Evolutionary conservation across 441 rosid genomes (phyloP), one percentile per base, ranked within the genome.

Genomic region (Melastoma candidum): DNA sequence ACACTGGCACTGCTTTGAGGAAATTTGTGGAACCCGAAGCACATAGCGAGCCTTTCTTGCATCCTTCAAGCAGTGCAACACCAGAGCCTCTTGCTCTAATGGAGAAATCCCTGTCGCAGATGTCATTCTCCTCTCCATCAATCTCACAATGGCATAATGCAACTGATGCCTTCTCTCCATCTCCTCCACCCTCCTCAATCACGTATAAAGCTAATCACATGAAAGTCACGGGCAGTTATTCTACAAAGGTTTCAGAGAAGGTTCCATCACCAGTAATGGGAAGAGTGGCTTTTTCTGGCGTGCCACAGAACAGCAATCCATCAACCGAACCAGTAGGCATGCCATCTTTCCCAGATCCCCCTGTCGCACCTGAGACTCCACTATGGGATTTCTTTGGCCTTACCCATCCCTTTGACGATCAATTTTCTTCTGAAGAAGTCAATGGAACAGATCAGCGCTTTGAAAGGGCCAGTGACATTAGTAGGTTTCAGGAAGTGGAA

Each of bases 371-470:
- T 29, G 85, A 67, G 66, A 69, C 82, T 52, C 81, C 84, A 11
- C 83, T 70, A 6, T 93, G 99, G 99, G 99, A 93, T 80, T 93
- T 66, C 65, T 89, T 93, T 73, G 85, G 75, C 49, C 84, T 75
- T 63, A 68, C 54, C 68, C 90, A 81, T 68, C 87, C 97, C 5
- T 69, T 75, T 24, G 93, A 87, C 60, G 51, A 65, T 62, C 80
- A 77, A 44, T 74, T 81, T 59, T 74, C 92, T 46, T 65, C 69
- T 60, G 79, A 79, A 67, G 83, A 76, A 59, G 82, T 68, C 10
- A 75, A 68, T 60, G 76, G 71, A 61, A 48, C 12, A 58, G 66
- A 57, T 56, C 75, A 57, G 36, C 75, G 65, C 51, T 54, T 63
- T 14, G 90, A 72, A 55, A 70, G 72, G 69, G 69, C 41, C 60